Conservation (phyloP, 306 rosid species). For the Vachellia collinsii region DNA sequence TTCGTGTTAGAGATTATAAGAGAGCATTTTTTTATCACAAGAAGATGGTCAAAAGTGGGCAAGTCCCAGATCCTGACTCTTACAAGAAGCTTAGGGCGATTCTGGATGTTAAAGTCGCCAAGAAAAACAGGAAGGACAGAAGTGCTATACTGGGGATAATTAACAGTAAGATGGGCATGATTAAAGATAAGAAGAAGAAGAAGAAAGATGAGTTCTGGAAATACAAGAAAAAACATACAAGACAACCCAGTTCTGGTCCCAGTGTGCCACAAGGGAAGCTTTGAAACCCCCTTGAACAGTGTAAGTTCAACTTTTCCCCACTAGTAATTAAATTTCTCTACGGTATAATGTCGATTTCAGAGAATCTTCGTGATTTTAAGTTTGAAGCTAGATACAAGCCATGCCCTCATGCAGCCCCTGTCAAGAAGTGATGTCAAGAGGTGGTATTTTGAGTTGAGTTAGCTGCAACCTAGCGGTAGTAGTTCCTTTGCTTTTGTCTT, state of each 20-base stretch:
- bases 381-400: background rate
- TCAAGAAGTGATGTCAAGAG: too few species aligned
- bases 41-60: constrained; percentile 74
- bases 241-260: constrained; percentile 35
- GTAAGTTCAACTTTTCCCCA: constrained; percentile 29
- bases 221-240: constrained; percentile 53
- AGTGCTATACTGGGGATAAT: constrained; percentile 62
- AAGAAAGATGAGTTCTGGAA: constrained; percentile 97
- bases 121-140: constrained; percentile 72
- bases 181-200: constrained; percentile 50
- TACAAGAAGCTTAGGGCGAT: constrained; percentile 70
- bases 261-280: constrained; percentile 2
- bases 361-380: constrained; percentile 28
- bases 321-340: background rate
- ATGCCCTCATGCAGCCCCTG: background rate
- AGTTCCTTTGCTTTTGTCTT: background rate
- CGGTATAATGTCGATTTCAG: background rate
- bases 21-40: constrained; percentile 81
- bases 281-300: constrained; percentile 20
- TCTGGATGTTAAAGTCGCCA: constrained; percentile 66
- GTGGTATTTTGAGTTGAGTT: background rate
- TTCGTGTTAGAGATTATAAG: constrained; percentile 69
- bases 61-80: constrained; percentile 62
- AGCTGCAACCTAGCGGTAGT: background rate
- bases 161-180: constrained; percentile 59